A percentile compares a stretch with the other conserved stretches of the same genome.
phyloP scores from a whole-genome alignment of 768 basidiomycete species.

The Fomitopsis pulvina region DNA sequence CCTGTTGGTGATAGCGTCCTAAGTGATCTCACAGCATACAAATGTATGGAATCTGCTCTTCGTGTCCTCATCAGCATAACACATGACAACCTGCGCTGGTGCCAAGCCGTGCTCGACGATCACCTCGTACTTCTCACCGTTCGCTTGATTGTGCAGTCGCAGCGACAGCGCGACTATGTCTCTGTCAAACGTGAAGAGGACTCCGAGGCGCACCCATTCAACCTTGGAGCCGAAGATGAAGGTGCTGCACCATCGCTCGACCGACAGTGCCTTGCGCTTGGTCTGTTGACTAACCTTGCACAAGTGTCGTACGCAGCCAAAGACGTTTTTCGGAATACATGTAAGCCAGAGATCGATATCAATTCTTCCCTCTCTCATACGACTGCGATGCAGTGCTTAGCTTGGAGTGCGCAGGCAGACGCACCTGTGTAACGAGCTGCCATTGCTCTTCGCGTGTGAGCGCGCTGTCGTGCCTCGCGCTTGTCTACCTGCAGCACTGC shows the following conservation, averaged over 20 bases:
- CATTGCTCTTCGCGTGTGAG: conserved; percentile 39
- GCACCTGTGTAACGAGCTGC: conserved; percentile 47
- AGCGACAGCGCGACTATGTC: conserved; percentile 15
- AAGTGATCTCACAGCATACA: conserved; percentile 25
- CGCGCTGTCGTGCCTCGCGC: conserved; percentile 44
- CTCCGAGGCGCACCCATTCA: conserved; percentile 4
- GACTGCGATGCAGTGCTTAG: conserved; percentile 36
- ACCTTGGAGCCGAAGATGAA: conserved; percentile 12
- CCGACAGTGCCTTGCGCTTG: conserved; percentile 66
- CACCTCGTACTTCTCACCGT: conserved; percentile 41
- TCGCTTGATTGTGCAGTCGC: conserved; percentile 38
- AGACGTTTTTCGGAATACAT: conserved; percentile 36
- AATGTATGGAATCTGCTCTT: conserved; percentile 50
- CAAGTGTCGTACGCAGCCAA: conserved; percentile 50
- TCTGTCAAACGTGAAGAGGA: conserved; percentile 14
- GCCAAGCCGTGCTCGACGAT: conserved; percentile 40
- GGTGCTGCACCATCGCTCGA: conserved; percentile 47
- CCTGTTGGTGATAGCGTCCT: not conserved
- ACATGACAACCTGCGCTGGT: conserved; percentile 56
- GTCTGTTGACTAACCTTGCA: conserved; percentile 69
- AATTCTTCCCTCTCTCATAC: no score
- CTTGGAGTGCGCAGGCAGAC: conserved; percentile 43
- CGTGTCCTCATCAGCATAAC: conserved; percentile 70
- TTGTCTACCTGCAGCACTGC: conserved; percentile 39
- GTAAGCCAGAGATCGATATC: conserved; percentile 34